Evolutionary conservation across 2,329 filamentous ascomycete species (phyloP), one percentile per base, ranked within the genome.

Genomic region (Colletotrichum destructivum): DNA sequence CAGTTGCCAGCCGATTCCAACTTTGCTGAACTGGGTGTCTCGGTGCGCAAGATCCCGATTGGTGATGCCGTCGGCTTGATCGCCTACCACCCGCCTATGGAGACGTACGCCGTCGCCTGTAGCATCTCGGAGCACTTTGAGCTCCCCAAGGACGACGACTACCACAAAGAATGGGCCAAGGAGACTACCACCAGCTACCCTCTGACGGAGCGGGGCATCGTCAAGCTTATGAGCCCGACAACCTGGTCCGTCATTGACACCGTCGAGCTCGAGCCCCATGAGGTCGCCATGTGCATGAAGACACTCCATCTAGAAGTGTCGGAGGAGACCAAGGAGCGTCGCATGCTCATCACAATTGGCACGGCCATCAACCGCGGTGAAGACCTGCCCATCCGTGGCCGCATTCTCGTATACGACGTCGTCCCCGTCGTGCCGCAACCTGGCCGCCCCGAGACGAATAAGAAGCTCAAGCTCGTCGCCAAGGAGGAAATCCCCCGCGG

Each of bases 401-500:
- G 92, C 51, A 89, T 99, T 49, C 95, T 96, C 77, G 93, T 98
- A 59, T 97, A 96, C 78, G 95, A 98, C 78, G 89, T 99, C 40
- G 95, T 97, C 69, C 90, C 92, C 44, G 96, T 99, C 42, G 96
- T 98, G 1, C 96, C 96, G 0, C 92, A 98, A 74, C 95, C 95
- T 0, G 94, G 91, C 21, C 89, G 89, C 9, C 94, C 95, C 0
- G 95, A 98, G 80, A 98, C 94, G 1, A 93, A 95, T 80, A 92
- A 91, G 75, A 94, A 91, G 75, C 86, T 99, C 44, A 97, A 98
- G 79, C 88, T 97, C 4, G 88, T 98, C 18, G 93, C 94, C 6
- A 93, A 93, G 77, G 96, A 99, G 80, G 94, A 97, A 62, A 95
- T 98, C 35, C 89, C 90, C n/a, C 93, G 96, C 61, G 96, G 96